Base-by-base conservation (phyloP, 2,329 filamentous ascomycete species). In the Pseudocercospora crystallina region DNA sequence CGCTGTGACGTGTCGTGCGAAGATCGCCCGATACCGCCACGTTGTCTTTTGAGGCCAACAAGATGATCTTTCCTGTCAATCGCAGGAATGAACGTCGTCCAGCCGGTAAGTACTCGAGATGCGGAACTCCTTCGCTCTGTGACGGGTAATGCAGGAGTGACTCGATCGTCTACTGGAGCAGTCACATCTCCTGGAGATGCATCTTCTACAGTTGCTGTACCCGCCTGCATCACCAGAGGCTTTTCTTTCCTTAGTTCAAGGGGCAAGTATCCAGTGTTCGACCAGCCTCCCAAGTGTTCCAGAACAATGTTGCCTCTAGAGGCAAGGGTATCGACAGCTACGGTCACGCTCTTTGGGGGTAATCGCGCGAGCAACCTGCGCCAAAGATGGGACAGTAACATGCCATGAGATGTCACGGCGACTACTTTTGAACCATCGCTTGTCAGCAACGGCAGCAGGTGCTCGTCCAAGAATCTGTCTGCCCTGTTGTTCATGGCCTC, bases 1-100 rank as follows among this genome's bases (percentile, higher is more conserved):
- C 80, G 84, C 69, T 96, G 91, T 40, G 78, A 83, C 9, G 81
- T 77, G 66, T 96, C 90, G 65, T 89, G 85, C 49, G 80, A 78
- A 34, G 87, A 79, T 61, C 86, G 94, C 47, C 90, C 90, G 49
- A 96, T 87, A 3, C 90, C 90, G 29, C 89, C 89, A 17, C 86
- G 77, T 8, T 89, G 92, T 69, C 89, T 87, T 67, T 85, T 91
- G 51, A 96, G 73, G 26, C 84, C 83, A 38, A 75, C 71, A 2
- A 96, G 79, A 69, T 96, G 91, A 3, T 82, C 79, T 53, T 81
- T 79, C 54, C 80, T 81, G 65, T 96, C 92, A 56, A 90, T 77
- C 5, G 74, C 74, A 39, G 80, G 68, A 26, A 95, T 76, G 7
- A 74, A 68, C 14, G 41, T 37, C 17, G n/a, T 29, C 10, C 12